These are phyloP conservation scores for Thyridium curvatum DNA, from an alignment of 2,329 filamentous ascomycete species.

Conservation along the genomic window DNA sequence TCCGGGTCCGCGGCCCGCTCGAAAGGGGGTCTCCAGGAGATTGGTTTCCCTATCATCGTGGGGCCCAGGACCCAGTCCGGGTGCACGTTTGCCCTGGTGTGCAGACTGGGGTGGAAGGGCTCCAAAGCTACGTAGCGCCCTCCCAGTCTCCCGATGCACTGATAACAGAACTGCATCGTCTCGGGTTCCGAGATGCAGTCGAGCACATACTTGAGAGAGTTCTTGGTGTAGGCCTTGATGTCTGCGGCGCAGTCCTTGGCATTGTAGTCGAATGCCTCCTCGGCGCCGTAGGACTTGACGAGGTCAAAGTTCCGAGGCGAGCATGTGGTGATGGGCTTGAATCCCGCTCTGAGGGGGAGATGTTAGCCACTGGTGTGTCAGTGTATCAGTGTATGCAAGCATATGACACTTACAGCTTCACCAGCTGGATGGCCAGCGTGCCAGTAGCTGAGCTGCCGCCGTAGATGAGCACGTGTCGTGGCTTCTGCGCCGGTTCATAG, in stretches of 20 bases:
- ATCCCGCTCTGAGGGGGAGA: constrained; percentile 25
- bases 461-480: constrained; percentile 28
- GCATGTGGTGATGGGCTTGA: constrained; percentile 34
- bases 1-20: too few relatives aligned
- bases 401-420: constrained; percentile 19
- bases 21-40: too few relatives aligned
- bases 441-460: constrained; percentile 38
- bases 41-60: too few relatives aligned
- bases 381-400: too few relatives aligned
- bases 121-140: constrained; percentile 9
- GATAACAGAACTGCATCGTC: constrained; percentile 25
- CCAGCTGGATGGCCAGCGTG: constrained; percentile 35
- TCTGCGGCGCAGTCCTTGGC: constrained; percentile 22
- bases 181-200: constrained; percentile 33
- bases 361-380: too few relatives aligned
- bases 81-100: too few relatives aligned
- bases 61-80: too few relatives aligned
- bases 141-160: constrained; percentile 6
- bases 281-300: constrained; percentile 33
- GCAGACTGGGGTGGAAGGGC: too few relatives aligned
- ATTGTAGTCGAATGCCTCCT: constrained; percentile 37
- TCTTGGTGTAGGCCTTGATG: constrained; percentile 28
- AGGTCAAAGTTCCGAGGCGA: constrained; percentile 34
- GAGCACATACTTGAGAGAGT: constrained; percentile 28
- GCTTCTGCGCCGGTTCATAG: not conserved